Evolutionary conservation across 2,329 filamentous ascomycete species (phyloP).

Genomic region (Alternaria rosae): DNA sequence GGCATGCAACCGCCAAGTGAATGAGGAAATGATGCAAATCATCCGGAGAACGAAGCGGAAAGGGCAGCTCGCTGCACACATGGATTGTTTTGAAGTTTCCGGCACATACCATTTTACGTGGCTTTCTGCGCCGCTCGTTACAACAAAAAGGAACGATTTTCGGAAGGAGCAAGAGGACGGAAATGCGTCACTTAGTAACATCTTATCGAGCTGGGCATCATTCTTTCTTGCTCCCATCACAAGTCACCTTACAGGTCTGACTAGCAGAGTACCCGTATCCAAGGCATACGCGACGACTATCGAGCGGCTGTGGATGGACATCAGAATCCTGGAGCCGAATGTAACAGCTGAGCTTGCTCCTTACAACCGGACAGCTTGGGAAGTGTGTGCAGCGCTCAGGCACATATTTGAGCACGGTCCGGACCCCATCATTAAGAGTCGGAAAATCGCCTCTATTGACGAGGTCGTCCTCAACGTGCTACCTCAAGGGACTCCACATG

Average conservation of each 20-base stretch:
- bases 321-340: conserved; percentile 34
- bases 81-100: conserved; percentile 44
- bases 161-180: not conserved
- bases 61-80: conserved; percentile 23
- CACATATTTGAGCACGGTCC: conserved; percentile 37
- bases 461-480: conserved; percentile 45
- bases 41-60: conserved; percentile 28
- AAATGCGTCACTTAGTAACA: conserved; percentile 1
- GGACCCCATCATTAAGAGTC: conserved; percentile 23
- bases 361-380: conserved; percentile 42
- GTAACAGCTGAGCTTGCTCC: conserved; percentile 21
- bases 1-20: conserved; percentile 36
- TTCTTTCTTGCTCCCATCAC: conserved; percentile 13
- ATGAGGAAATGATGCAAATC: conserved; percentile 38
- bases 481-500: conserved; percentile 15
- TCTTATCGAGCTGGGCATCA: conserved; percentile 28
- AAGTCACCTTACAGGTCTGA: conserved; percentile 4
- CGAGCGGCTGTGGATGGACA: conserved; percentile 39
- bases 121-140: conserved; percentile 40
- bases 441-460: conserved; percentile 29
- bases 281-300: conserved; percentile 24
- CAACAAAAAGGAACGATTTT: conserved; percentile 13
- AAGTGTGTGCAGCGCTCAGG: conserved; percentile 45
- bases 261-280: not conserved
- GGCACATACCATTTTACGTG: conserved; percentile 44